A percentile compares a stretch with the other conserved stretches of the same genome.
These are phyloP conservation scores for Ophiognomonia clavigignenti-juglandacearum DNA, from an alignment of 2,329 filamentous ascomycete species.

Conservation along the genomic window DNA sequence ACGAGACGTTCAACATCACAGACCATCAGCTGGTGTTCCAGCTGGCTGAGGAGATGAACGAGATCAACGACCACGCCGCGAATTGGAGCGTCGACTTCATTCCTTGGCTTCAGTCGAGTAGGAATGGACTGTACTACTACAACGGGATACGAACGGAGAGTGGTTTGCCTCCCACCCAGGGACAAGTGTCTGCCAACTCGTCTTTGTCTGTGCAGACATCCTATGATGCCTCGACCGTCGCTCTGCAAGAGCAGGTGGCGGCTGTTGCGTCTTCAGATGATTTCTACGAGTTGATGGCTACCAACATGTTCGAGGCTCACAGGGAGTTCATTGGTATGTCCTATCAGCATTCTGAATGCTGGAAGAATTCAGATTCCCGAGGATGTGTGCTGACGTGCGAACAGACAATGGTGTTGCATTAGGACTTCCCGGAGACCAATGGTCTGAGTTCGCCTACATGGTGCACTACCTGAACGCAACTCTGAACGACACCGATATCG, in stretches of 20 bases:
- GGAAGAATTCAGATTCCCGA: neutral
- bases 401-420: slow-evolving; percentile 28
- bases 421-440: slow-evolving; percentile 53
- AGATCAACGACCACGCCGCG: slow-evolving; percentile 47
- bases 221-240: slow-evolving; percentile 28
- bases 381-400: neutral
- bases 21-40: slow-evolving; percentile 64
- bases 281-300: slow-evolving; percentile 32
- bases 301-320: slow-evolving; percentile 41
- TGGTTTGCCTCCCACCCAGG: slow-evolving; percentile 47
- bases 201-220: slow-evolving; percentile 30
- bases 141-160: slow-evolving; percentile 41
- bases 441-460: slow-evolving; percentile 60
- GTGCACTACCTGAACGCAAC: slow-evolving; percentile 51
- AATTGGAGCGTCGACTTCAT: slow-evolving; percentile 55
- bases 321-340: slow-evolving; percentile 29
- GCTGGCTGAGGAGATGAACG: slow-evolving; percentile 54
- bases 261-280: slow-evolving; percentile 29
- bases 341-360: neutral
- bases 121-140: slow-evolving; percentile 49
- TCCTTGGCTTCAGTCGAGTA: slow-evolving; percentile 52
- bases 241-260: slow-evolving; percentile 32
- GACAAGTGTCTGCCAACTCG: slow-evolving; percentile 41
- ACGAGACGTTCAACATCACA: slow-evolving; percentile 52
- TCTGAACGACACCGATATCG: slow-evolving; percentile 50